Base-by-base conservation (phyloP, 345 rosid species). In the Excoecaria cochinchinensis region DNA sequence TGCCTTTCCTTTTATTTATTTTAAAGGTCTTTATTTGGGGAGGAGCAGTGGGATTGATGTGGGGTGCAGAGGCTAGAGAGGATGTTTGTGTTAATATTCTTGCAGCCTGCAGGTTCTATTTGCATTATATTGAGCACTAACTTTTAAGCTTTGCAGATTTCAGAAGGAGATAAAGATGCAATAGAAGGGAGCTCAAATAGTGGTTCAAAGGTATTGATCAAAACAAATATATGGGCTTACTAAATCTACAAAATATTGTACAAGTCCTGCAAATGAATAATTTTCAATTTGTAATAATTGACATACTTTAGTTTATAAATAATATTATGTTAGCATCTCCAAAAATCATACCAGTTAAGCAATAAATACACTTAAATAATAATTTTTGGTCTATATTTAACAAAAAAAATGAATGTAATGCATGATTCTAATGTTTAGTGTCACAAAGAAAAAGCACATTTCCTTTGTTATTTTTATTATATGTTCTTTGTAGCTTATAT, bases 121-220 rank as follows among this genome's bases (percentile, higher is more conserved):
- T 22, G 63, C 63, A 59, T 38, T 14, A 24, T 31, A 31, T 59
- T 31, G 31, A 31, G 31, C 31, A 13, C 38, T 21, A 21, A 58
- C 14, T 24, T 59, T 59, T 24, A 8, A 70, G 52, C 74, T 13
- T 70, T 56, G 31, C 60, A 76, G 79, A 63, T 47, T 56, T 68
- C 73, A 59, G 57, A 69, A 50, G 44, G 56, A 38, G 73, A 2
- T 44, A 67, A 21, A 25, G 60, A 73, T 39, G 56, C 15, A 15
- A 50, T 58, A 57, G 68, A 67, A 67, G 60, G 16, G 67, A 78
- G 42, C 62, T 19, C 12, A 25, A 67, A 67, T 6, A 40, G 19
- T n/a, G n/a, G 44, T 48, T 57, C 67, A 24, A 60, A 67, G 73
- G 72, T 66, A 71, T 63, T 6, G 12, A 44, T 38, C 47, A 16